These are phyloP conservation scores for Trematosphaeria pertusa DNA, from an alignment of 2,329 filamentous ascomycete species.

Conservation along the genomic window DNA sequence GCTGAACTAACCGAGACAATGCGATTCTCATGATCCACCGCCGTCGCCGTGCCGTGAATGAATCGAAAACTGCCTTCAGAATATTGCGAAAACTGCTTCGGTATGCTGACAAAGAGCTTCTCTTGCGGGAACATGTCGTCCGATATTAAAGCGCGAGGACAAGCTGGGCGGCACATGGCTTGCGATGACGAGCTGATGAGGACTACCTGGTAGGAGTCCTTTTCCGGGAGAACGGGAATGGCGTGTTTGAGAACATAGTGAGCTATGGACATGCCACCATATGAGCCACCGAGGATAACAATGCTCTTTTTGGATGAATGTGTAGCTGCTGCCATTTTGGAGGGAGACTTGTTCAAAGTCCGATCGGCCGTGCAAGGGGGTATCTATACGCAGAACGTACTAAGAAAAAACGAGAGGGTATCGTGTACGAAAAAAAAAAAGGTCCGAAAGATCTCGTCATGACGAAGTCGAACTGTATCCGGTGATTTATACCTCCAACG, in stretches of 20 bases:
- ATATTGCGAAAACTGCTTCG: slow-evolving; percentile 43
- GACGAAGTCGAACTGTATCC: not conserved
- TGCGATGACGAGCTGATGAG: slow-evolving; percentile 40
- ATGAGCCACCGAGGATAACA: slow-evolving; percentile 49
- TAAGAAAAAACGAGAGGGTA: not conserved
- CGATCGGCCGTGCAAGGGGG: not conserved
- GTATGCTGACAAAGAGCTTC: slow-evolving; percentile 45
- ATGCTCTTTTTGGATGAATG: slow-evolving; percentile 31
- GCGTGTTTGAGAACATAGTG: slow-evolving; percentile 46
- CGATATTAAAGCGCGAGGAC: slow-evolving; percentile 45
- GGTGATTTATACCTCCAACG: not conserved
- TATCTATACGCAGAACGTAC: not conserved
- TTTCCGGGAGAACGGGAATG: slow-evolving; percentile 30
- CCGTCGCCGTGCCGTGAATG: slow-evolving; percentile 43
- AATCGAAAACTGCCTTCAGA: slow-evolving; percentile 42
- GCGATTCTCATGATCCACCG: slow-evolving; percentile 40
- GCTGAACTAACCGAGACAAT: slow-evolving; percentile 37
- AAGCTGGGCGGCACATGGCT: slow-evolving; percentile 43
- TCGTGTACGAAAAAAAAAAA: not conserved
- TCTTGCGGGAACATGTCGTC: slow-evolving; percentile 40
- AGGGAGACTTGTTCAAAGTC: not conserved
- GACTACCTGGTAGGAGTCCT: slow-evolving; percentile 41
- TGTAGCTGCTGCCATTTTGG: not conserved
- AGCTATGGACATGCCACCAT: slow-evolving; percentile 46
- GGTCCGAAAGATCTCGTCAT: not conserved